Evolutionary conservation across 257 asterid genomes (phyloP).

Genomic region (Solanum rostratum): DNA sequence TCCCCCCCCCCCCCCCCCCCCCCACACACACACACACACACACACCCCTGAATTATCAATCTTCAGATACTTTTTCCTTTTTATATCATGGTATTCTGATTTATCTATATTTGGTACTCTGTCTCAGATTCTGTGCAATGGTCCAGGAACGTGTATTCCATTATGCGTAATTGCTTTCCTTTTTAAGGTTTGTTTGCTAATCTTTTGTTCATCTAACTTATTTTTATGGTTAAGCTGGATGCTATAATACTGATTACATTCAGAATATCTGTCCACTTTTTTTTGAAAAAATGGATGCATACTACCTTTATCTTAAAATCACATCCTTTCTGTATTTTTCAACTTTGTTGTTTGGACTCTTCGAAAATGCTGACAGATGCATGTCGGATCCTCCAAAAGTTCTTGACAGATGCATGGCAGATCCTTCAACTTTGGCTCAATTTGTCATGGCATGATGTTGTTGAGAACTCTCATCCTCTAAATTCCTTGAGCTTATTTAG

Average conservation of each 20-base stretch:
- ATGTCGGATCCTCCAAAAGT: background rate
- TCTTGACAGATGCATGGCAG: rapidly evolving
- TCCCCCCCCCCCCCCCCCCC: no score
- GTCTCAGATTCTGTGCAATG: conserved; percentile 75
- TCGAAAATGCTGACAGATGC: rapidly evolving
- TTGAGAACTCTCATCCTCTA: background rate
- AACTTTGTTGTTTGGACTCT: background rate
- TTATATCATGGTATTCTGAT: background rate
- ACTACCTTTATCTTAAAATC: background rate
- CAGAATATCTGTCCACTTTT: background rate
- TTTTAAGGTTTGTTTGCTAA: conserved; percentile 49
- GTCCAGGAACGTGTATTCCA: conserved; percentile 94
- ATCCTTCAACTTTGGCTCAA: background rate
- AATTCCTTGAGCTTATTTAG: background rate
- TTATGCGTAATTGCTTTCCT: conserved; percentile 59
- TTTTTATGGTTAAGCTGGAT: background rate
- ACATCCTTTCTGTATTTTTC: background rate
- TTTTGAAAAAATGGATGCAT: background rate
- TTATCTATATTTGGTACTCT: background rate
- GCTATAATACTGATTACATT: background rate
- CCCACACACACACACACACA: no score
- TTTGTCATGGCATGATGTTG: background rate
- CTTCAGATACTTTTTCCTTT: background rate
- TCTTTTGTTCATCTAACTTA: background rate
- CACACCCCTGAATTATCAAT: background rate